These are phyloP conservation scores for Aspergillus neotritici DNA, from an alignment of 2,329 filamentous ascomycete species.

Conservation along the genomic window DNA sequence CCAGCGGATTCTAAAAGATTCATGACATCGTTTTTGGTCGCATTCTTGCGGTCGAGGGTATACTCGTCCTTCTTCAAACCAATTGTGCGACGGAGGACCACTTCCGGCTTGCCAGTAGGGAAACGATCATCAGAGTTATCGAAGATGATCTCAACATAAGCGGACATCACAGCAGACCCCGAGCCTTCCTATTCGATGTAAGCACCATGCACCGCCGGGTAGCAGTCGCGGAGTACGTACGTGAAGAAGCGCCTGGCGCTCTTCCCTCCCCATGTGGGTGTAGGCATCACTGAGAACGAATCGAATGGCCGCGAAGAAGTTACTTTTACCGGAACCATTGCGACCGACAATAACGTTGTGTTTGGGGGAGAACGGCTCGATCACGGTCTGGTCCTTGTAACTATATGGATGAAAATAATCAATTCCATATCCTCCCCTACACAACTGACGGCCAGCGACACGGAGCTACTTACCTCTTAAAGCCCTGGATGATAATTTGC, in stretches of 20 bases:
- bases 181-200: conserved; percentile 66
- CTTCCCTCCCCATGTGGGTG: conserved; percentile 89
- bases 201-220: conserved; percentile 12
- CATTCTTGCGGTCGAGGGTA: conserved; percentile 92
- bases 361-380: conserved; percentile 94
- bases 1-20: conserved; percentile 93
- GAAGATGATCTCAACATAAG: conserved; percentile 99
- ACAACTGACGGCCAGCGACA: not conserved
- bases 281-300: conserved; percentile 98
- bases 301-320: conserved; percentile 98
- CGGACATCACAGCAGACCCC: conserved; percentile 95
- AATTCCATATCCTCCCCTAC: too few relatives aligned
- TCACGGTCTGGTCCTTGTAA: conserved; percentile 99
- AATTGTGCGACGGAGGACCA: conserved; percentile 87
- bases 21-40: conserved; percentile 89
- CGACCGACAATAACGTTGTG: conserved; percentile 98
- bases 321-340: conserved; percentile 98
- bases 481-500: conserved; percentile 99
- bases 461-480: conserved; percentile 70
- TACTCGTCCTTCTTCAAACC: conserved; percentile 98
- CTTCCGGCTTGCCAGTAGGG: conserved; percentile 83
- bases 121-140: conserved; percentile 97
- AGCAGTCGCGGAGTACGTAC: conserved; percentile 31
- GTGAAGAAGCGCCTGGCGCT: conserved; percentile 92
- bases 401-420: conserved; percentile 41